phyloP scores from a whole-genome alignment of 169 alveolate genomes.

The Plasmodium vinckei region DNA sequence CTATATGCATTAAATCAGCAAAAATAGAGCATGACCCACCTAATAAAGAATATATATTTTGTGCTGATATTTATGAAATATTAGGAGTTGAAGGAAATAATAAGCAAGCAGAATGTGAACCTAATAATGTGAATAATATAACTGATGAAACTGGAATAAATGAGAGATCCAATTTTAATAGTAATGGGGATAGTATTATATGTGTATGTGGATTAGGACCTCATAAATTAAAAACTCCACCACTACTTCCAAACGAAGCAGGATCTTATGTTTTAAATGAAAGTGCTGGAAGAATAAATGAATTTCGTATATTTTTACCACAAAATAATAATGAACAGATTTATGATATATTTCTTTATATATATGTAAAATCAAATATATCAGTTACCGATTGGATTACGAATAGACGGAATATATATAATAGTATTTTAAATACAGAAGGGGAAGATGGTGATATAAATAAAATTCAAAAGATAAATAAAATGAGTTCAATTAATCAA shows the following conservation, averaged over 20 bases:
- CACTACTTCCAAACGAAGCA: conserved; percentile 68
- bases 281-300: conserved; percentile 85
- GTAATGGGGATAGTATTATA: conserved; percentile 71
- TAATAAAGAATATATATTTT: conserved; percentile 50
- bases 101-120: neutral
- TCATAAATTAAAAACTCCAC: conserved; percentile 71
- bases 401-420: conserved; percentile 20
- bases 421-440: conserved; percentile 11
- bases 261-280: conserved; percentile 86
- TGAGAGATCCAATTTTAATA: conserved; percentile 16
- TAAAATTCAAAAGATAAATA: conserved; percentile 4
- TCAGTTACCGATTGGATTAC: conserved; percentile 79
- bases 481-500: conserved; percentile 54
- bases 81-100: conserved; percentile 22
- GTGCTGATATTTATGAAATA: conserved; percentile 70
- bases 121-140: neutral
- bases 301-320: conserved; percentile 83
- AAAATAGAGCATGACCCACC: conserved; percentile 56
- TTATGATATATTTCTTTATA: conserved; percentile 82
- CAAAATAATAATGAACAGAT: conserved; percentile 78
- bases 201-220: conserved; percentile 82
- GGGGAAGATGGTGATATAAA: conserved; percentile 22
- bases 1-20: conserved; percentile 75
- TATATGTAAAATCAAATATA: conserved; percentile 73
- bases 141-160: no score